Percentiles rank a stretch among this genome's conserved stretches.
Evolutionary conservation across 179 eudicot genomes (phyloP).

Genomic region (Silene noctiflora): DNA sequence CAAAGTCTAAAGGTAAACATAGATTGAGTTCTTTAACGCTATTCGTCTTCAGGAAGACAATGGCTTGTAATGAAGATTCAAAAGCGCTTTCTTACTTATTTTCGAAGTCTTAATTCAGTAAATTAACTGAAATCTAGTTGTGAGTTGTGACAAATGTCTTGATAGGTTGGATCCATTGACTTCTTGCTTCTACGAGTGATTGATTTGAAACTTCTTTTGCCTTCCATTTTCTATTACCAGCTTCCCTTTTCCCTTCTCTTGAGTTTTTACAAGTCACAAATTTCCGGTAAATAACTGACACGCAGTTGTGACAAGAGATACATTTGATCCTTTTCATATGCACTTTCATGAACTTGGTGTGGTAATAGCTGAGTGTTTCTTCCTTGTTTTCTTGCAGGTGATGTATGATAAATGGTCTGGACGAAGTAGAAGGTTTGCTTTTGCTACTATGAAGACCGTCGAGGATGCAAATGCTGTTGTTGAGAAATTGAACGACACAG

Average conservation of each 20-base stretch:
- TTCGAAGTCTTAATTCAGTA: no score
- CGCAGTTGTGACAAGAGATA: neutral
- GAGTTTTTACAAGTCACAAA: neutral
- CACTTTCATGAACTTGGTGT: neutral
- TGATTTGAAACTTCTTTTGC: no score
- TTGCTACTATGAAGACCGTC: slow-evolving; percentile 85
- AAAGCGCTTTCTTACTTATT: no score
- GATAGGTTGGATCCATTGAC: no score
- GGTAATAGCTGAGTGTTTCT: neutral
- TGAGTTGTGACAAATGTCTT: no score
- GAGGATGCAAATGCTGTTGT: slow-evolving; percentile 85
- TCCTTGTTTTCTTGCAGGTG: slow-evolving; percentile 40
- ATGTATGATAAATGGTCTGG: slow-evolving; percentile 86
- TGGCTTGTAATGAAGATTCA: neutral
- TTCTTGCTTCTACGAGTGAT: no score
- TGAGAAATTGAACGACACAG: slow-evolving; percentile 86
- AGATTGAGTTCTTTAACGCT: no score
- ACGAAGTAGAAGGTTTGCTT: slow-evolving; percentile 85
- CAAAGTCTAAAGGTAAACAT: no score
- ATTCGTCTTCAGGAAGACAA: neutral
- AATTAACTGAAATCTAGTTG: no score
- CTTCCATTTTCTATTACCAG: no score
- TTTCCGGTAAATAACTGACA: neutral
- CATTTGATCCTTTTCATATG: no score
- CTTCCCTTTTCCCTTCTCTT: no score